Percentiles rank a stretch among this genome's conserved stretches.
phyloP scores from a whole-genome alignment of 345 rosid genomes.

The Gossypium raimondii region DNA sequence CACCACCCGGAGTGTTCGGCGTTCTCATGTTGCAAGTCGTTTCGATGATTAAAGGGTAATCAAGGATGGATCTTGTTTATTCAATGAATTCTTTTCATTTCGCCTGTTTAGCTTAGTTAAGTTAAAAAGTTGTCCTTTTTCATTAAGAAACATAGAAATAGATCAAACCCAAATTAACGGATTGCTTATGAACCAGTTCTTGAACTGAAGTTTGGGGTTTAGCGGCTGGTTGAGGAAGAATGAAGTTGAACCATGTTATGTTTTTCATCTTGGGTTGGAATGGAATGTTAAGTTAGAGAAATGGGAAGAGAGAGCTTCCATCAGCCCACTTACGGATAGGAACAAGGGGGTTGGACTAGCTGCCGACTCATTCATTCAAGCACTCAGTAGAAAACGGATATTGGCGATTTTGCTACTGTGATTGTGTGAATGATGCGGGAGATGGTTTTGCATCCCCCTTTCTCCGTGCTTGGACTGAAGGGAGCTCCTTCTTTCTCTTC shows the following conservation, averaged over 20 bases:
- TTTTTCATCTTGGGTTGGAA: not conserved
- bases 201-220: not conserved
- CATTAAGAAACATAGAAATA: too few relatives aligned
- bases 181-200: not conserved
- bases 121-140: not conserved
- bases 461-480: conserved; percentile 98
- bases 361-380: conserved; percentile 97
- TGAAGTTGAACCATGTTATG: not conserved
- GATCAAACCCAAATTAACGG: not conserved
- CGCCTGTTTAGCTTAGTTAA: not conserved
- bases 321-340: conserved; percentile 72
- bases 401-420: conserved; percentile 35
- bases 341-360: conserved; percentile 58
- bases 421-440: conserved; percentile 98
- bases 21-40: not conserved
- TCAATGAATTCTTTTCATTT: not conserved
- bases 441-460: conserved; percentile 56
- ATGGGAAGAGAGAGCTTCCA: conserved; percentile 69
- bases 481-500: conserved; percentile 78
- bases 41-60: not conserved
- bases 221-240: not conserved
- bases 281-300: conserved; percentile 8
- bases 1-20: not conserved
- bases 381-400: conserved; percentile 33
- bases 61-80: not conserved